These are phyloP conservation scores for Paulownia fortunei DNA, from an alignment of 257 asterid species.

Conservation along the genomic window DNA sequence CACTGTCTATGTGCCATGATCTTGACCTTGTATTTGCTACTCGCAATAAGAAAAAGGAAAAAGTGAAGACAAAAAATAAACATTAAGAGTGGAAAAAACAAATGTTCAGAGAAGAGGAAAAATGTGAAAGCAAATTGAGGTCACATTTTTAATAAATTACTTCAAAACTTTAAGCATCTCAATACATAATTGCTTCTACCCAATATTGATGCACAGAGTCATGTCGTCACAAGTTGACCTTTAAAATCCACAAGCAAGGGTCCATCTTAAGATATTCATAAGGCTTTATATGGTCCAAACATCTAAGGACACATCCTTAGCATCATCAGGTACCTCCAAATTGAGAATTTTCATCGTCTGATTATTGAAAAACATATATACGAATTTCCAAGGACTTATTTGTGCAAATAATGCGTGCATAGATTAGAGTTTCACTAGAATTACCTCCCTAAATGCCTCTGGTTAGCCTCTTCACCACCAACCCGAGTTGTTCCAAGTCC, in stretches of 20 bases:
- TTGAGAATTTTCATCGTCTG: background rate
- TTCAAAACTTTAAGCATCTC: conserved; percentile 7
- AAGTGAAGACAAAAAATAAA: background rate
- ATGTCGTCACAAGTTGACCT: conserved; percentile 11
- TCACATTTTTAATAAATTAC: background rate
- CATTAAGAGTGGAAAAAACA: background rate
- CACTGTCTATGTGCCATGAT: background rate
- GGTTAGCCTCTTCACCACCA: conserved; percentile 78
- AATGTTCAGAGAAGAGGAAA: background rate
- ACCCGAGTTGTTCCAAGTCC: conserved; percentile 98
- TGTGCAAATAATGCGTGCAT: background rate
- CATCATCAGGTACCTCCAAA: conserved; percentile 1
- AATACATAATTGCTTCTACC: background rate
- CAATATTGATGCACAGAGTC: background rate
- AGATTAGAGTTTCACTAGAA: conserved; percentile 10
- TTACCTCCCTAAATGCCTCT: conserved; percentile 68
- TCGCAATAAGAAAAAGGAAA: background rate
- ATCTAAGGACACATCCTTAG: background rate
- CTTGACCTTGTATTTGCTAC: background rate
- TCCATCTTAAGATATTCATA: conserved; percentile 5
- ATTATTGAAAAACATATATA: background rate
- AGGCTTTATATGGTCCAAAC: conserved; percentile 7
- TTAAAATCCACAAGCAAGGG: conserved; percentile 9
- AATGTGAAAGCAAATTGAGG: background rate
- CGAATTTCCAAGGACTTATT: background rate